phyloP scores from a whole-genome alignment of 73 alveolate genomes.

The Paramecium primaurelia region DNA sequence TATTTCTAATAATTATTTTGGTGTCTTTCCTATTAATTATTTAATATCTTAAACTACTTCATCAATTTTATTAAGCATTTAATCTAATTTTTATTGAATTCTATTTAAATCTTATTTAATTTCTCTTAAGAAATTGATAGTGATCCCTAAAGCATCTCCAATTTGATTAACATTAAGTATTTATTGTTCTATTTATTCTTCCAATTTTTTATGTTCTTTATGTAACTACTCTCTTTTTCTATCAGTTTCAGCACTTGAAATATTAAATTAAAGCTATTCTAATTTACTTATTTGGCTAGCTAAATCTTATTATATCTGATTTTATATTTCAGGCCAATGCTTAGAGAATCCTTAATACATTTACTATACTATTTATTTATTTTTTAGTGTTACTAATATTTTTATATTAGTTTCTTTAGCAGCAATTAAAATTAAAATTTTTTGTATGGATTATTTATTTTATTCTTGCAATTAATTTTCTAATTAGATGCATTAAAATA shows the following conservation, averaged over 20 bases:
- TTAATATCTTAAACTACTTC: neutral
- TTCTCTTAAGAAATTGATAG: neutral
- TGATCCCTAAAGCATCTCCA: neutral
- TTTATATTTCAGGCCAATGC: neutral
- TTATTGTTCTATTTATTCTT: neutral
- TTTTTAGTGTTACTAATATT: neutral
- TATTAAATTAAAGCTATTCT: neutral
- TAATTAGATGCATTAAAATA: neutral
- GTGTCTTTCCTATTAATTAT: neutral
- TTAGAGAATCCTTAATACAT: neutral
- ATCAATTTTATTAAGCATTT: neutral
- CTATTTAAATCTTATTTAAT: neutral
- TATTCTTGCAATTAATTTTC: neutral
- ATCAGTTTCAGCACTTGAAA: neutral
- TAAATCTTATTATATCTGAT: neutral
- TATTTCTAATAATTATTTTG: neutral
- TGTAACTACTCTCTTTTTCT: neutral
- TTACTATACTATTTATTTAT: neutral
- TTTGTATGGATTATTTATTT: neutral
- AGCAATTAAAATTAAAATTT: neutral
- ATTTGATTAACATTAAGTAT: neutral
- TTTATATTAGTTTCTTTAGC: neutral
- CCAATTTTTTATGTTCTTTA: neutral
- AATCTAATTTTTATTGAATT: neutral
- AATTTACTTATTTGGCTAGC: neutral